Base-by-base conservation (phyloP, 2,329 filamentous ascomycete species). In the Botryosphaeria dothidea region DNA sequence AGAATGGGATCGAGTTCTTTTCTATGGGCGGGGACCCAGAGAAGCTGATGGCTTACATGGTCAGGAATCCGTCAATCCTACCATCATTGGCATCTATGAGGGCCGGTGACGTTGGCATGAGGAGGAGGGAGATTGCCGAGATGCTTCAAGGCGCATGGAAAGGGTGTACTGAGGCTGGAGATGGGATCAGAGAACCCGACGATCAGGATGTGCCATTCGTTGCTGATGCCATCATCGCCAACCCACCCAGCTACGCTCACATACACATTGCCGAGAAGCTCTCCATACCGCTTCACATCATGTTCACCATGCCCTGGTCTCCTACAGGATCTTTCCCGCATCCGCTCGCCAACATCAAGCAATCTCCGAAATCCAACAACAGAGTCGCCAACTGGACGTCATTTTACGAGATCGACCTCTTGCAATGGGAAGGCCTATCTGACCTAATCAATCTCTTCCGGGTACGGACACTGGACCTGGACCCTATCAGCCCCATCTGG, bases 261-360 rank as follows among this genome's bases (percentile, higher is more conserved):
- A 83, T 92, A 3, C 90, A 93, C 71, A 85, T 90, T 67, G 90
- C 90, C 1, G 89, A 93, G 77, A 90, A 90, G 73, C 75, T 92
- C 68, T 90, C 89, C 0, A 87, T 92, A 27, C 90, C 90, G 0
- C 74, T 92, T 17, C 90, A 93, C 70, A 87, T 96, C 77, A 96
- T 96, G 91, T 97, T 96, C 79, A 97, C 93, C 66, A 90, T 93
- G 65, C 91, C 91, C 0, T 93, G 92, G 71, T 91, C 88, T 0
- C 90, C 91, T 0, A 93, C 91, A 0, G 84, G 88, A 64, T 83
- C 86, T 0, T 94, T 94, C 68, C 90, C 91, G 0, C 91, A 94
- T 73, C 91, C 92, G 0, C 75, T 94, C 52, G 90, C 91, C 13
- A 92, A 88, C 72, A 89, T 94, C 75, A n/a, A n/a, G n/a, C 90